phyloP scores from a whole-genome alignment of 176 grass and related monocot genomes.

The Melocanna baccifera region DNA sequence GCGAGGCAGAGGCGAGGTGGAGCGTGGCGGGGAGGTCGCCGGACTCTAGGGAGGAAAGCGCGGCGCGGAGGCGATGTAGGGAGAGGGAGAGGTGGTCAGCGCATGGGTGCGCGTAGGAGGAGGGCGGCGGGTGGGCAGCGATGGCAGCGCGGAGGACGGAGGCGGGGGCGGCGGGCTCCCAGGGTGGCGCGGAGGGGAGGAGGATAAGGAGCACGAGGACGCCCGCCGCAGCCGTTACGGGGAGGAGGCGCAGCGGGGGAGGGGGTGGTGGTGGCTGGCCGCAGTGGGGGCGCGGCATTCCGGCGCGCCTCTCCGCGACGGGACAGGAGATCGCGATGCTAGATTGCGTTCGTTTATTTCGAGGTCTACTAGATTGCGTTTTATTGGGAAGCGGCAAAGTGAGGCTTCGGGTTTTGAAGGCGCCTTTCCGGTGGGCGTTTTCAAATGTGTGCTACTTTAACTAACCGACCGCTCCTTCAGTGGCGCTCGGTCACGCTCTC shows the following conservation, averaged over 20 bases:
- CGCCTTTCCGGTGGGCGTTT: fast-evolving
- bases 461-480: background rate
- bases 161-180: background rate
- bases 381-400: background rate
- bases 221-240: slow-evolving; percentile 30
- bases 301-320: slow-evolving; percentile 1
- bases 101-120: slow-evolving; percentile 37
- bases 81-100: slow-evolving; percentile 37
- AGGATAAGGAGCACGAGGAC: slow-evolving; percentile 39
- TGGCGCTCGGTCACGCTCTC: background rate
- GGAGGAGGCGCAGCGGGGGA: slow-evolving; percentile 36
- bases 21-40: slow-evolving; percentile 47
- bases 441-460: background rate
- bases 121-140: slow-evolving; percentile 33
- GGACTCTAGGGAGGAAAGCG: slow-evolving; percentile 34
- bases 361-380: background rate
- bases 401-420: background rate
- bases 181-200: slow-evolving; percentile 5
- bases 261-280: background rate
- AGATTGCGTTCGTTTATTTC: background rate
- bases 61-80: slow-evolving; percentile 42
- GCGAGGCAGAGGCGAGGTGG: slow-evolving; percentile 50
- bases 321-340: background rate
- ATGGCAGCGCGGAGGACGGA: slow-evolving; percentile 42
- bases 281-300: slow-evolving; percentile 36